phyloP scores from a whole-genome alignment of 768 basidiomycete species.

The Podaxis sp. region DNA sequence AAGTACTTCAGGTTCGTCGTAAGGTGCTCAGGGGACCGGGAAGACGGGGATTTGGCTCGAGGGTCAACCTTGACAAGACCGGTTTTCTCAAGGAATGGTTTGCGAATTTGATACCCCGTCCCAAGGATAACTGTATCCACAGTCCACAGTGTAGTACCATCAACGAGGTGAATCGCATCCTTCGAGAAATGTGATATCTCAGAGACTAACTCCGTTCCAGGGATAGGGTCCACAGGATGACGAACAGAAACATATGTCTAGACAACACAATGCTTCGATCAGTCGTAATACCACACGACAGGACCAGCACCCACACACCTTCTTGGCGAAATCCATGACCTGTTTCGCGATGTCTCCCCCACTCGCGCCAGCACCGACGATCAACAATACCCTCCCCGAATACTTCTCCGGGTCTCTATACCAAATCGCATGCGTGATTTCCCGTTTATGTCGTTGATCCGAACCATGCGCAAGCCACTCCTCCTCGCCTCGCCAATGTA shows the following conservation, averaged over 20 bases:
- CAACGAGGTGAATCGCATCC: slow-evolving; percentile 42
- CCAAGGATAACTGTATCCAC: slow-evolving; percentile 50
- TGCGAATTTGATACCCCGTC: slow-evolving; percentile 52
- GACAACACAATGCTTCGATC: background rate
- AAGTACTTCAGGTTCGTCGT: slow-evolving; percentile 33
- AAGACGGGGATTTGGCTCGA: slow-evolving; percentile 24
- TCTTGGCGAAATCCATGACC: slow-evolving; percentile 33
- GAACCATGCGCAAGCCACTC: slow-evolving; percentile 40
- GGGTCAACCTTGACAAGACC: slow-evolving; percentile 29
- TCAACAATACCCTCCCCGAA: slow-evolving; percentile 39
- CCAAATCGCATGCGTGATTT: slow-evolving; percentile 52
- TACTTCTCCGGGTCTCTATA: slow-evolving; percentile 48
- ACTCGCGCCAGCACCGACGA: slow-evolving; percentile 45
- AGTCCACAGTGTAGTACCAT: slow-evolving; percentile 36
- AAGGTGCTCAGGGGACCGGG: slow-evolving; percentile 18
- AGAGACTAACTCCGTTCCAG: slow-evolving; percentile 30
- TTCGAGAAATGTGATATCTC: slow-evolving; percentile 48
- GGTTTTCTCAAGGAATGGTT: slow-evolving; percentile 43
- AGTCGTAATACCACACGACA: background rate
- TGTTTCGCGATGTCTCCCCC: slow-evolving; percentile 49
- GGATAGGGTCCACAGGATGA: slow-evolving; percentile 20
- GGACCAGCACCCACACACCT: slow-evolving; percentile 30
- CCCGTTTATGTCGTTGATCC: slow-evolving; percentile 21
- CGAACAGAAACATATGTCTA: slow-evolving; percentile 34
- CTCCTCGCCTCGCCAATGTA: slow-evolving; percentile 44